Percentiles rank a stretch among this genome's conserved stretches.
These are phyloP conservation scores for Candida morakotiae DNA, from an alignment of 805 yeast species.

Conservation along the genomic window DNA sequence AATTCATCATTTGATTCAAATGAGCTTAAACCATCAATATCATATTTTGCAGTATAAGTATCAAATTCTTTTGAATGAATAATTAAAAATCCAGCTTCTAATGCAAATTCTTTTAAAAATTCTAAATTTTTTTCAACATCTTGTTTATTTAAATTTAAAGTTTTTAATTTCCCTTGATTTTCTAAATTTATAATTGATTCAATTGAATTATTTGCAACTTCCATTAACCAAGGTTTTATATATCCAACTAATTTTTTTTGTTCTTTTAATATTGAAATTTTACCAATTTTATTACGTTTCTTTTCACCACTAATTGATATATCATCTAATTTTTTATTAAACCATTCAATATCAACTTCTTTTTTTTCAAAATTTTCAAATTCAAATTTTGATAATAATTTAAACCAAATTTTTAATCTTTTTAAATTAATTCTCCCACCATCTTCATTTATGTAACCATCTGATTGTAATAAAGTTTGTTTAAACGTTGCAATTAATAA, in stretches of 20 bases:
- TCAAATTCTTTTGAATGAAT: conserved; percentile 58
- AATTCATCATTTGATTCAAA: conserved; percentile 65
- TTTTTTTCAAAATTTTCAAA: conserved; percentile 79
- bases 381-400: conserved; percentile 74
- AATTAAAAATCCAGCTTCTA: conserved; percentile 62
- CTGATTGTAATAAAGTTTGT: conserved; percentile 63
- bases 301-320: conserved; percentile 69
- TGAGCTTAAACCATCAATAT: conserved; percentile 70
- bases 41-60: conserved; percentile 57
- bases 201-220: conserved; percentile 23
- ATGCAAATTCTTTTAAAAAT: conserved; percentile 60
- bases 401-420: conserved; percentile 72
- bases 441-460: conserved; percentile 79
- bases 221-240: conserved; percentile 49
- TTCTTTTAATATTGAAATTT: conserved; percentile 58
- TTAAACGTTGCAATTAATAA: conserved; percentile 84
- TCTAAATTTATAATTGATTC: conserved; percentile 34
- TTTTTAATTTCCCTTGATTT: conserved; percentile 19
- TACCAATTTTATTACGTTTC: conserved; percentile 63
- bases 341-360: conserved; percentile 87
- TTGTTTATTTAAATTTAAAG: conserved; percentile 41
- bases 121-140: conserved; percentile 48
- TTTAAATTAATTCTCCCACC: conserved; percentile 79
- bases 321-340: conserved; percentile 77
- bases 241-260: conserved; percentile 71